phyloP scores from a whole-genome alignment of 2,329 filamentous ascomycete genomes.

The Ceratocystis eucalypticola region DNA sequence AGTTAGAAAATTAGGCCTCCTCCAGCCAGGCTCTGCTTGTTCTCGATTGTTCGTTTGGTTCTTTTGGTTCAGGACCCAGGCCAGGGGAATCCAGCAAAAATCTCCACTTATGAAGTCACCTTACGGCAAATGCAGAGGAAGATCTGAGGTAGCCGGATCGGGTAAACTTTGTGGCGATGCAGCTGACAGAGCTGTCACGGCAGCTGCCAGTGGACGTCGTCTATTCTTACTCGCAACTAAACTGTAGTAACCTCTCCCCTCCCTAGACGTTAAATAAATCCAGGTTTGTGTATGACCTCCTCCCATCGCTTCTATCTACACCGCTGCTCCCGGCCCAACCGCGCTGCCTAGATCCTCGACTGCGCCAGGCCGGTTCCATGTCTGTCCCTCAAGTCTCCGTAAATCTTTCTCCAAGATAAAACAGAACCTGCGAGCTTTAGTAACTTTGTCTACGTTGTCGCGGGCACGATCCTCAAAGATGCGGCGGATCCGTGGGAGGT shows the following conservation, averaged over 20 bases:
- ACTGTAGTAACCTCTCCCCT: neutral
- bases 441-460: constrained; percentile 3
- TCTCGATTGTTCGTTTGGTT: too few relatives aligned
- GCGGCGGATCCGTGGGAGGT: neutral
- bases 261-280: neutral
- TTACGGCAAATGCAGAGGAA: neutral
- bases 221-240: neutral
- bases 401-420: constrained; percentile 41
- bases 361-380: constrained; percentile 60
- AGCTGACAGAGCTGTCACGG: too few relatives aligned
- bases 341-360: constrained; percentile 50
- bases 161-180: neutral
- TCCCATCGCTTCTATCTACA: neutral
- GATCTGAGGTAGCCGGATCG: neutral
- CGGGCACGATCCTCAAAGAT: neutral
- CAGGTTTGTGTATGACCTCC: neutral
- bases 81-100: too few relatives aligned
- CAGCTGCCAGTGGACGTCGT: neutral
- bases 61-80: too few relatives aligned
- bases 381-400: constrained; percentile 49
- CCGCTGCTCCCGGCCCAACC: neutral
- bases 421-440: constrained; percentile 18
- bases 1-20: too few relatives aligned
- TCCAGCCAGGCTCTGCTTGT: too few relatives aligned
- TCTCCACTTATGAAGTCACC: too few relatives aligned